Evolutionary conservation across 2,329 filamentous ascomycete genomes (phyloP).

Genomic region (Cryphonectria parasitica): DNA sequence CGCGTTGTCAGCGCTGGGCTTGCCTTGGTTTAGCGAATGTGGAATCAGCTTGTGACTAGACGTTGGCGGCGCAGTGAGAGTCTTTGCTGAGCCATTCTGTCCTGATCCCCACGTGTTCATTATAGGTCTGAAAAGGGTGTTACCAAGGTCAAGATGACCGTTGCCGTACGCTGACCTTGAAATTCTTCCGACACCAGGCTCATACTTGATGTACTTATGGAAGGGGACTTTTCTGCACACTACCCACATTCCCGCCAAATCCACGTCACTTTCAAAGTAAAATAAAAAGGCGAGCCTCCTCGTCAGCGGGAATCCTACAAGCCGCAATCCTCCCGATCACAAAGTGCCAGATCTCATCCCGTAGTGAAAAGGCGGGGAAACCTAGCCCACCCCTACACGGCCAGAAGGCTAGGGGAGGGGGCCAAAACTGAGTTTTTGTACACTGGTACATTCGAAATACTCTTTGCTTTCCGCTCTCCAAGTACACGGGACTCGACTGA

Average conservation of each 20-base stretch:
- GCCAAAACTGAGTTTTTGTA: neutral
- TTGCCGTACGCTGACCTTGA: neutral
- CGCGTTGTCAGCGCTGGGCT: slow-evolving; percentile 23
- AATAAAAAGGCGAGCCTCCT: neutral
- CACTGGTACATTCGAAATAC: slow-evolving; percentile 4
- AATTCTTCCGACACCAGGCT: neutral
- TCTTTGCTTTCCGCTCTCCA: neutral
- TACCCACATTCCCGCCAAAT: neutral
- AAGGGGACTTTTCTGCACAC: neutral
- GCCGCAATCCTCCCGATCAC: slow-evolving; percentile 15
- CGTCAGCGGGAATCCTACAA: slow-evolving; percentile 14
- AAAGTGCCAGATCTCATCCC: slow-evolving; percentile 12
- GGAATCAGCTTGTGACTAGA: slow-evolving; percentile 14
- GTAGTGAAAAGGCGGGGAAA: slow-evolving; percentile 8
- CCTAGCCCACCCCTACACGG: slow-evolving; percentile 3
- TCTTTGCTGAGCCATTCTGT: neutral
- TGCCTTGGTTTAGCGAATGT: neutral
- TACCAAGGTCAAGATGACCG: neutral
- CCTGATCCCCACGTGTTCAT: neutral
- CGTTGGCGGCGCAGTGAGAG: neutral
- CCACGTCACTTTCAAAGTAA: neutral
- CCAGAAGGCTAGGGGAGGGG: slow-evolving; percentile 1
- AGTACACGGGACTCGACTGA: neutral
- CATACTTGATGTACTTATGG: neutral
- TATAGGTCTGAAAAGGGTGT: neutral